Conservation (phyloP, 306 rosid genomes). For the Trichosanthes cucumerina region DNA sequence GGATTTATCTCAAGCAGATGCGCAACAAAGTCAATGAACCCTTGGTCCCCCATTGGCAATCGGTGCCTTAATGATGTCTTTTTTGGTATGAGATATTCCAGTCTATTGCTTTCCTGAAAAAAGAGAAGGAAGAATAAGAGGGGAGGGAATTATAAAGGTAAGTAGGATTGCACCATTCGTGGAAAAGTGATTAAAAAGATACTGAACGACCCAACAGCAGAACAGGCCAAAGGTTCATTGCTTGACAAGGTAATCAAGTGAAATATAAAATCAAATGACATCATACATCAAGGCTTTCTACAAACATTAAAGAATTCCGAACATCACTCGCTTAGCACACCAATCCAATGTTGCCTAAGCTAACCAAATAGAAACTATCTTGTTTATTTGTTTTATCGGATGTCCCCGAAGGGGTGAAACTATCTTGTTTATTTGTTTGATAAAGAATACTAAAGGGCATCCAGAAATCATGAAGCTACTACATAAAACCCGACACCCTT, state of each 20-base stretch:
- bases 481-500: not conserved
- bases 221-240: not conserved
- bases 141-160: not conserved
- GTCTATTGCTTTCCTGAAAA: conserved; percentile 76
- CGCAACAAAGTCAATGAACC: conserved; percentile 80
- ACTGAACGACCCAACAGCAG: not conserved
- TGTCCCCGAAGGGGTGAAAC: too few species aligned
- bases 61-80: conserved; percentile 96
- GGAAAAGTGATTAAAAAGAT: not conserved
- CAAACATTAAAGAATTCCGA: not conserved
- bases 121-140: not conserved
- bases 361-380: not conserved
- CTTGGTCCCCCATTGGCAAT: conserved; percentile 97
- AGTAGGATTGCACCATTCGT: not conserved
- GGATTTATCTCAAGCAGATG: conserved; percentile 90
- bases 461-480: not conserved
- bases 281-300: not conserved
- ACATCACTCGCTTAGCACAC: not conserved
- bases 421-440: not conserved
- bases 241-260: not conserved
- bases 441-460: not conserved
- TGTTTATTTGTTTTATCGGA: not conserved
- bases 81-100: conserved; percentile 88
- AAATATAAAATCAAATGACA: conserved; percentile 2
- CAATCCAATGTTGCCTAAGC: not conserved